Base-by-base conservation (phyloP, 352 stramenopile genomes). In the Detonula confervacea region DNA sequence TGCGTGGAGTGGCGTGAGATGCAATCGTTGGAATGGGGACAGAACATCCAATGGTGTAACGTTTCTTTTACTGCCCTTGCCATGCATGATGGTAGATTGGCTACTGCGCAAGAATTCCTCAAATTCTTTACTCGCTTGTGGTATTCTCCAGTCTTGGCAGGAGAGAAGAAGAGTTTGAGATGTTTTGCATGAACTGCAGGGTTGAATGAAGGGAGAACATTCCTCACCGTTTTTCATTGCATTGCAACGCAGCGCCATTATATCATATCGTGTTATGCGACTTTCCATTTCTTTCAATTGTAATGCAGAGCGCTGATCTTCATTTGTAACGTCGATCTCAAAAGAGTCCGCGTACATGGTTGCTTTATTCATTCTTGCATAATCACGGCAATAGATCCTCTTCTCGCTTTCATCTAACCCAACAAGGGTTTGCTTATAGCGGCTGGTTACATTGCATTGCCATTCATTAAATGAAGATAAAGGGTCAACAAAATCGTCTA, bases 391-490 rank as follows among this genome's bases (percentile, higher is more conserved):
- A 33, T 82, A 82, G 9, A 44, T n/a, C 37, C 14, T 35, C 35
- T 73, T 77, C 30, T 77, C 52, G 1, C 49, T 20, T 22, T 77
- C 73, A 44, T n/a, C 52, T 2, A 24, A 12, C 0, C 54, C 52
- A 1, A 51, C 56, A 5, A 81, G 51, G 39, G 24, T 76, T 30
- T 57, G 9, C 6, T 49, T 49, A 60, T 54, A 56, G 3, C 66
- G 52, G 14, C 51, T 64, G 1, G 30, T 27, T 3, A 84, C 9
- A 54, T 54, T 73, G 27, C 11, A 30, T 35, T 67, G 35, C 77
- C 77, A 84, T 57, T 84, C 77, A 67, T 76, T 77, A 20, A 57
- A 62, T n/a, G 77, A 52, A 66, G 70, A 81, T 39, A 70, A 70
- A 18, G 49, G 30, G 52, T 84, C 77, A 27, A 47, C 73, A 29